These are phyloP conservation scores for Plantago major DNA, from an alignment of 257 asterid species.

Conservation along the genomic window DNA sequence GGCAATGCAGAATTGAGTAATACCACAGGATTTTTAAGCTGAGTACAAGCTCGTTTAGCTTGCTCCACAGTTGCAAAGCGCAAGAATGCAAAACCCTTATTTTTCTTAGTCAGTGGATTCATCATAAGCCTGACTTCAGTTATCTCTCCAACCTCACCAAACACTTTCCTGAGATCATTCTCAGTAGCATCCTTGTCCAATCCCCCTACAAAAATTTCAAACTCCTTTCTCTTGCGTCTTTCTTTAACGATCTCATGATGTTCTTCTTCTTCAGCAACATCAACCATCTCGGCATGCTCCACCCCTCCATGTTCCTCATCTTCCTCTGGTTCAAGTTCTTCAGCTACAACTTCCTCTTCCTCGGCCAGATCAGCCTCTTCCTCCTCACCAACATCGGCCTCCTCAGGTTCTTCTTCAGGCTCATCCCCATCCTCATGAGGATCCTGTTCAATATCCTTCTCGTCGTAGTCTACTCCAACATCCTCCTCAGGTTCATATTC, in stretches of 20 bases:
- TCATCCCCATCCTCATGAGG: conserved; percentile 56
- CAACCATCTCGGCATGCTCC: conserved; percentile 53
- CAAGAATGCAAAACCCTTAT: conserved; percentile 95
- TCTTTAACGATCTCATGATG: conserved; percentile 78
- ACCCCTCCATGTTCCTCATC: conserved; percentile 46
- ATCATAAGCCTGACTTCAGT: conserved; percentile 94
- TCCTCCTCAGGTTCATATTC: conserved; percentile 94
- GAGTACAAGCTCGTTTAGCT: conserved; percentile 84
- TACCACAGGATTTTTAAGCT: conserved; percentile 92
- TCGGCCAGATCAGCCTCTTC: conserved; percentile 62
- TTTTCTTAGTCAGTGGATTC: conserved; percentile 95
- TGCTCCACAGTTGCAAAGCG: conserved; percentile 94
- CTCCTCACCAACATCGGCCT: conserved; percentile 49
- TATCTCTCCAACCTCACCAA: conserved; percentile 84
- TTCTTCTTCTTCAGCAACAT: conserved; percentile 82
- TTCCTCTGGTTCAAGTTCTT: conserved; percentile 71
- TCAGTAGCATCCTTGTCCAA: conserved; percentile 98
- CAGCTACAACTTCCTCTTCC: conserved; percentile 65
- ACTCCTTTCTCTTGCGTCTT: conserved; percentile 93
- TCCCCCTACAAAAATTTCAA: conserved; percentile 95
- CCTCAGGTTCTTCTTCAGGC: conserved; percentile 65
- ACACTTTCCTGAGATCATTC: conserved; percentile 82
- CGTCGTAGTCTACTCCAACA: conserved; percentile 76
- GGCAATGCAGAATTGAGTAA: conserved; percentile 33
- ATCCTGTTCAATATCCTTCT: conserved; percentile 78